Evolutionary conservation across 225 moss, liverwort and hornwort genomes (phyloP), one percentile per base, ranked within the genome.

Genomic region (Ulota crispa): DNA sequence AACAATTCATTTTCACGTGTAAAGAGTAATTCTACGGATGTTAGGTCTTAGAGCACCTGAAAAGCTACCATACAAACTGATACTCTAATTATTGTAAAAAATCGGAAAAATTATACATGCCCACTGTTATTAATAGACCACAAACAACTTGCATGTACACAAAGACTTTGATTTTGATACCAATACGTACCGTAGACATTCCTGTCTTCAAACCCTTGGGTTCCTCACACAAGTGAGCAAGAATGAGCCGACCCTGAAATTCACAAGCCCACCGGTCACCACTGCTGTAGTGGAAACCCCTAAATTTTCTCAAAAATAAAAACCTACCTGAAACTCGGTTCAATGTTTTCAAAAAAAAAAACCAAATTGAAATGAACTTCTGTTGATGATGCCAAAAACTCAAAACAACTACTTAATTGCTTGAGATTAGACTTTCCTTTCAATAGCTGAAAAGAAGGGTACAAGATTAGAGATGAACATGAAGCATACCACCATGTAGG

Each of bases 131-230:
- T 20, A 3, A 61, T n/a, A 41, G 63, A 68, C 12, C 18, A 34
- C 31, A 84, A 7, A 62, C 39, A 77, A 73, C 41, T 63, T 16
- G 47, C 23, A 76, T 2, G 8, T 13, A 24, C 19, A 9, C 30
- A 39, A 60, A 18, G 11, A 26, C 59, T 67, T 6, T 28, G 15
- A 60, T 71, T 63, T 52, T 28, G 14, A 66, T 34, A 37, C 30
- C 7, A 27, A 6, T 74, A 83, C 92, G 23, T 92, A 95, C 95
- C 90, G 81, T 92, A 84, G 88, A 99, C 95, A 99, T 99, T 77
- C 98, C 95, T 71, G 95, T 95, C 90, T 99, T 99, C 83, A 99
- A 80, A 45, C 98, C 98, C 84, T 99, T 99, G 14, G 85, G 95
- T 68, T 99, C 93, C 65, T 95, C 93, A 87, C 95, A 95, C 80